Conservation (phyloP, 2,329 filamentous ascomycete genomes). For the Diaporthe citri region DNA sequence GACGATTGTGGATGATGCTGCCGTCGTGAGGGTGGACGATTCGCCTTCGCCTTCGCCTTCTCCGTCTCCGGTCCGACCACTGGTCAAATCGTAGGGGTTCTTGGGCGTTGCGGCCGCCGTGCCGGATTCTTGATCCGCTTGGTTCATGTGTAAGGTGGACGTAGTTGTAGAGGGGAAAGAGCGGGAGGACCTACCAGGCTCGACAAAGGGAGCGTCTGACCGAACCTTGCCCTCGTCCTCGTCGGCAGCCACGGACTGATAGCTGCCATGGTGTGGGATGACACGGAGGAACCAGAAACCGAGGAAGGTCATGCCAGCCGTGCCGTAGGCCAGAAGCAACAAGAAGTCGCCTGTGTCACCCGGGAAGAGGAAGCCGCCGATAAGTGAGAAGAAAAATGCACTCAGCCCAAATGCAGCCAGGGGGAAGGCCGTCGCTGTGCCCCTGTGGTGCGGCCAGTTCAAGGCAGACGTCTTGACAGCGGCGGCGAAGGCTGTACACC, state of each 20-base stretch:
- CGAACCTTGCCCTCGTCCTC: slow-evolving; percentile 48
- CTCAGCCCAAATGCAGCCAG: slow-evolving; percentile 93
- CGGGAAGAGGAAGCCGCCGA: slow-evolving; percentile 83
- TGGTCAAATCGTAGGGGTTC: slow-evolving; percentile 33
- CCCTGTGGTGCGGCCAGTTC: slow-evolving; percentile 92
- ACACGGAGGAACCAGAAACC: slow-evolving; percentile 90
- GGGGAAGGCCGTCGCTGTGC: slow-evolving; percentile 94
- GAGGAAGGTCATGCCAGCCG: slow-evolving; percentile 78
- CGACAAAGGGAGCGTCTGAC: slow-evolving; percentile 57
- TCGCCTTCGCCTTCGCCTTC: slow-evolving; percentile 26
- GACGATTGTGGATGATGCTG: slow-evolving; percentile 41
- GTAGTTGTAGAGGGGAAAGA: slow-evolving; percentile 52
- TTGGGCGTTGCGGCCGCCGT: slow-evolving; percentile 18
- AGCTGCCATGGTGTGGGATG: slow-evolving; percentile 68
- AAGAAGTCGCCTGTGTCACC: slow-evolving; percentile 87
- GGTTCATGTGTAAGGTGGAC: slow-evolving; percentile 45
- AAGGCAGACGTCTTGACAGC: slow-evolving; percentile 88
- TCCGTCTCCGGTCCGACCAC: slow-evolving; percentile 37
- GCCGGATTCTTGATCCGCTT: slow-evolving; percentile 40
- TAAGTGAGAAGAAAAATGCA: slow-evolving; percentile 92
- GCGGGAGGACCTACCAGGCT: slow-evolving; percentile 55
- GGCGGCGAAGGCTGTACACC: slow-evolving; percentile 90
- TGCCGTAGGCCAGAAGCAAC: slow-evolving; percentile 83
- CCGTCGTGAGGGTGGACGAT: slow-evolving; percentile 41
- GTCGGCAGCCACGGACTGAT: slow-evolving; percentile 65